Conservation (phyloP, 2,329 filamentous ascomycete species). For the Sclerotiophoma versabilis region DNA sequence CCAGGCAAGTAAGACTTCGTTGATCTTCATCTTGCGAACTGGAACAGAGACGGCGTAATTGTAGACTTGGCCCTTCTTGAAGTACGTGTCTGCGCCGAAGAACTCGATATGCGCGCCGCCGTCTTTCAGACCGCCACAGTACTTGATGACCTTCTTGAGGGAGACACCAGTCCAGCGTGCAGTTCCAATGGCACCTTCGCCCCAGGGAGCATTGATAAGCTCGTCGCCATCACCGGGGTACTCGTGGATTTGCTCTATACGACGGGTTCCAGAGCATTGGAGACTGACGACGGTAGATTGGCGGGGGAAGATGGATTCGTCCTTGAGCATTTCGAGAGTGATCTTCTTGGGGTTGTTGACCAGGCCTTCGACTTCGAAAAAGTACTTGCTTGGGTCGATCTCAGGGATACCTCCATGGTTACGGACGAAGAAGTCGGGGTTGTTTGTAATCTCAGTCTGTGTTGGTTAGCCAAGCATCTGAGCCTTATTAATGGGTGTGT, state of each 20-base stretch:
- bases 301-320: slow-evolving; percentile 67
- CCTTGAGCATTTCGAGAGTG: slow-evolving; percentile 65
- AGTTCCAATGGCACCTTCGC: slow-evolving; percentile 69
- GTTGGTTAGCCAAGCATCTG: slow-evolving; percentile 14
- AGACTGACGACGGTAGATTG: slow-evolving; percentile 67
- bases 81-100: slow-evolving; percentile 75
- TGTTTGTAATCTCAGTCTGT: slow-evolving; percentile 65
- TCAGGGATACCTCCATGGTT: slow-evolving; percentile 76
- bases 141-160: slow-evolving; percentile 73
- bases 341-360: slow-evolving; percentile 66
- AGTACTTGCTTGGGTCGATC: slow-evolving; percentile 65
- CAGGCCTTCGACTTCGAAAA: slow-evolving; percentile 65
- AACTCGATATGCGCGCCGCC: slow-evolving; percentile 70
- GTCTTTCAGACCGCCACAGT: slow-evolving; percentile 67
- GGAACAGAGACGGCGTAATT: slow-evolving; percentile 75
- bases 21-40: slow-evolving; percentile 69
- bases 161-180: slow-evolving; percentile 69
- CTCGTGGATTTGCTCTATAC: slow-evolving; percentile 70
- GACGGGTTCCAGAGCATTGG: slow-evolving; percentile 73
- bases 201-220: slow-evolving; percentile 52
- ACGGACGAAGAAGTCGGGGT: slow-evolving; percentile 70
- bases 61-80: slow-evolving; percentile 69
- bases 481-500: not conserved
- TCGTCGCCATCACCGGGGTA: slow-evolving; percentile 74
- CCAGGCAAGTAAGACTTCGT: slow-evolving; percentile 73